Conservation (phyloP, 306 rosid species). For the Cotoneaster glaucophyllus region DNA sequence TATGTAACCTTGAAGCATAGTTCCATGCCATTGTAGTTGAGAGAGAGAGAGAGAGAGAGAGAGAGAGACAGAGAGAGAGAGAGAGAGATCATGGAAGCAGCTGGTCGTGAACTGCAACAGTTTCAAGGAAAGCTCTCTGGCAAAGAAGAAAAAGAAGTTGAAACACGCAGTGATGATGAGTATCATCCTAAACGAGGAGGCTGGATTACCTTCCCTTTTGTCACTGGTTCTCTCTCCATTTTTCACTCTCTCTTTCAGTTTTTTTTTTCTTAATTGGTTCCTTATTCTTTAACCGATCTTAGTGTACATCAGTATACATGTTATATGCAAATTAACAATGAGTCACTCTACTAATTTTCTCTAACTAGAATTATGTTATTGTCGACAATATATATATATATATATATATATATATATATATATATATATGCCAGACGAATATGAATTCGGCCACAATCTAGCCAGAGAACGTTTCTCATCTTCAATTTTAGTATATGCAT, state of each 20-base stretch:
- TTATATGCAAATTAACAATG: neutral
- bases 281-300: no score
- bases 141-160: neutral
- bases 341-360: neutral
- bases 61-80: neutral
- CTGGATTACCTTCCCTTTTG: constrained; percentile 43
- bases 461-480: no score
- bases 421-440: no score
- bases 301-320: neutral
- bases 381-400: neutral
- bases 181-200: constrained; percentile 25
- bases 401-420: no score
- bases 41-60: neutral
- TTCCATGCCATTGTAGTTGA: neutral
- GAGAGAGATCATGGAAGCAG: neutral
- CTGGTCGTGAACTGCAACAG: neutral
- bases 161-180: neutral
- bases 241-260: neutral
- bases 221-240: constrained; percentile 15
- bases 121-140: neutral
- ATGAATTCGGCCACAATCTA: no score
- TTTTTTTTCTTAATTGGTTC: neutral
- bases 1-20: neutral
- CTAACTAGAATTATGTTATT: neutral
- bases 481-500: no score